Evolutionary conservation across 202 grass and related monocot species (phyloP).

Genomic region (Miscanthus sacchariflorus): DNA sequence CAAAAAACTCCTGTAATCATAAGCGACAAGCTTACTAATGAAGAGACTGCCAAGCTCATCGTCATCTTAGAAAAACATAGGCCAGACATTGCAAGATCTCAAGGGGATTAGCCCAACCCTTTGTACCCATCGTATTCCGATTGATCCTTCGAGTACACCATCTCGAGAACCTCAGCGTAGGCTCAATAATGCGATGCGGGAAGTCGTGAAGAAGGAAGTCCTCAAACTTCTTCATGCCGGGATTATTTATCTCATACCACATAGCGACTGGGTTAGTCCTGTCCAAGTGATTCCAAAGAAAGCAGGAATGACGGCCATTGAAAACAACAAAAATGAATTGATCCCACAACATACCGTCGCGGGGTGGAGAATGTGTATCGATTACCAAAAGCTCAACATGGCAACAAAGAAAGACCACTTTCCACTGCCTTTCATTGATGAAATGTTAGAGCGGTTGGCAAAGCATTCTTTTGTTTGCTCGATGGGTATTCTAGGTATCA

Average conservation of each 20-base stretch:
- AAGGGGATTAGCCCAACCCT: neutral
- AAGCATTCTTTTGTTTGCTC: neutral
- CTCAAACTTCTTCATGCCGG: neutral
- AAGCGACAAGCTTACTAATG: too few species aligned
- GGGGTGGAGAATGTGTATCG: neutral
- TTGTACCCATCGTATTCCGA: neutral
- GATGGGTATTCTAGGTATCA: neutral
- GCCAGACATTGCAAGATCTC: neutral
- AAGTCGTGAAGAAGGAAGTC: neutral
- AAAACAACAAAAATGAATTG: neutral
- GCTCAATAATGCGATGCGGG: neutral
- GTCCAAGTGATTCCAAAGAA: constrained; percentile 2
- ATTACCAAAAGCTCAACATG: neutral
- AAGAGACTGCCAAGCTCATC: too few species aligned
- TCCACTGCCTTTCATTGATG: neutral
- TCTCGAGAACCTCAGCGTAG: neutral
- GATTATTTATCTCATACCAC: neutral
- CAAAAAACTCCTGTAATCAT: too few species aligned
- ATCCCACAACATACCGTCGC: neutral
- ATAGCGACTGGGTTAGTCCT: neutral
- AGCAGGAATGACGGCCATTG: neutral
- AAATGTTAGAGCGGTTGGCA: neutral
- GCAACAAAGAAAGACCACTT: neutral
- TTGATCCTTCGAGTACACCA: neutral
- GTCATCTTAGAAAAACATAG: too few species aligned